Evolutionary conservation across 75 land plant species (phyloP).

Genomic region (Chamaecyparis obtusa): DNA sequence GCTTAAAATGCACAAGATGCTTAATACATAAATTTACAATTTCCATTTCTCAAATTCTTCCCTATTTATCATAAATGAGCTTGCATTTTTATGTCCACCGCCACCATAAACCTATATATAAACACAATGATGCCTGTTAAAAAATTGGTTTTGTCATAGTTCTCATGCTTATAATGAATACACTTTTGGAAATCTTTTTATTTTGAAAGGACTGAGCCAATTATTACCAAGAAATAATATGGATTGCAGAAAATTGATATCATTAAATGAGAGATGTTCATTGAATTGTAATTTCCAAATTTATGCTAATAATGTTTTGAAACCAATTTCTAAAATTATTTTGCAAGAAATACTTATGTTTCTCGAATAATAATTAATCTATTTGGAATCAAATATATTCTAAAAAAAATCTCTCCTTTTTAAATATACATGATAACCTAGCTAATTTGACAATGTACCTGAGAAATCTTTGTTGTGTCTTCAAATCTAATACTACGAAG

Average conservation of each 20-base stretch:
- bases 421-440: background rate
- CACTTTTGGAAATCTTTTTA: background rate
- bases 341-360: too few relatives aligned
- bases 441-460: constrained; percentile 30
- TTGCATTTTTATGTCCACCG: constrained; percentile 86
- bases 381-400: background rate
- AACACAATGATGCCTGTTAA: background rate
- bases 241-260: too few relatives aligned
- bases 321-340: too few relatives aligned
- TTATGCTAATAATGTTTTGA: too few relatives aligned
- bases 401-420: background rate
- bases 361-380: background rate
- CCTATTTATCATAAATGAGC: constrained; percentile 71
- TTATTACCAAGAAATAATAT: too few relatives aligned
- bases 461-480: constrained; percentile 79
- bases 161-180: background rate
- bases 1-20: too few relatives aligned
- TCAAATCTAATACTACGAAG: constrained; percentile 67
- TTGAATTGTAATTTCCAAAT: background rate
- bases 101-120: constrained; percentile 69
- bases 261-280: background rate
- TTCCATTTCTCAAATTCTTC: constrained; percentile 71
- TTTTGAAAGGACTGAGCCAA: background rate
- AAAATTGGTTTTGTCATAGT: background rate
- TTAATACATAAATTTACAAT: constrained; percentile 4